Evolutionary conservation across 371 early-diverging fungal species (phyloP), one percentile per base, ranked within the genome.

Genomic region (Coelomomyces lativittatus): DNA sequence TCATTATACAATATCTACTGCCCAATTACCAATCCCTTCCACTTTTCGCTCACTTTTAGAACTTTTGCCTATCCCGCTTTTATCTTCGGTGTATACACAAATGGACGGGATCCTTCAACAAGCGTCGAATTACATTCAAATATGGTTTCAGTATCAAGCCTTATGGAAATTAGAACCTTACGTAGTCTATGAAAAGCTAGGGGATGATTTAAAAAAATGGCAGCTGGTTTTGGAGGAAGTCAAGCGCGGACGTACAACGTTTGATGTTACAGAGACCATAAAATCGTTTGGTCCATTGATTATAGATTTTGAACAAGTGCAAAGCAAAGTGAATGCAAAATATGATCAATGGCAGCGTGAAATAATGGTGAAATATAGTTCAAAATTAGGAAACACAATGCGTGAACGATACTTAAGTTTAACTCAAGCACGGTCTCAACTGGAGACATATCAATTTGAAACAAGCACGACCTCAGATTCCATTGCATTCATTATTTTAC

Each of bases 271-370:
- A 0, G 89, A 89, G 52, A 88, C 86, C 0, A 76, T 76, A 44
- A 83, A 87, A 60, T 67, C 79, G 0, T 88, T 97, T 58, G 91
- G 92, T 12, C 71, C 81, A 11, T 66, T 88, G 23, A 73, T 88
- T 0, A 67, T 97, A 35, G 88, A 95, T 55, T 97, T 91, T 60
- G 92, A 86, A 53, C 90, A 91, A 56, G 95, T 93, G 10, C 97
- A 96, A 59, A 78, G 82, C 55, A 97, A 95, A 57, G 93, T 97
- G 49, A 95, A 90, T 50, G 81, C 86, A 41, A 90, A 91, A 59
- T 96, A 97, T 61, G 96, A 95, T 54, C 79, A 75, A 51, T 96
- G 95, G 96, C 97, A 97, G 60, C 76, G 81, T 38, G 97, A 97
- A 52, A 81, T 96, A 33, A 67, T 91, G 43, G 83, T 81, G 62